phyloP scores from a whole-genome alignment of 768 basidiomycete species.

The Termitomyces sp. region DNA sequence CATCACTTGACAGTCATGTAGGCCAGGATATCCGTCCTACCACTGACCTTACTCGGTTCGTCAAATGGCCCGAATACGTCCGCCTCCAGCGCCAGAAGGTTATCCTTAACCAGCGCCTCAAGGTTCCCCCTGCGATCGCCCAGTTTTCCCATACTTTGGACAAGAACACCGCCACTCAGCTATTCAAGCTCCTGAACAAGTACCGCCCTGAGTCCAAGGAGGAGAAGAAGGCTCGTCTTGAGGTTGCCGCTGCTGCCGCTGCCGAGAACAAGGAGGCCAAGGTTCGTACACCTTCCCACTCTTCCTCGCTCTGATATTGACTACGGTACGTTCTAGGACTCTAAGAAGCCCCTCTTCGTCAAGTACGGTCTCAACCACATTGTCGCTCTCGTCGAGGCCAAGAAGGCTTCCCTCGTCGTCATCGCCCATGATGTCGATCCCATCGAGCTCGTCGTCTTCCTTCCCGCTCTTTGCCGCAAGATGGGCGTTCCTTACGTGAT shows the following conservation, averaged over 20 bases:
- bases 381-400: slow-evolving; percentile 93
- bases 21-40: slow-evolving; percentile 92
- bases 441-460: slow-evolving; percentile 97
- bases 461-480: slow-evolving; percentile 97
- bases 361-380: slow-evolving; percentile 98
- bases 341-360: slow-evolving; percentile 93
- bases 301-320: not conserved
- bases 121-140: slow-evolving; percentile 96
- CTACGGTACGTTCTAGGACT: slow-evolving; percentile 41
- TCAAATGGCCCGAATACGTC: slow-evolving; percentile 99
- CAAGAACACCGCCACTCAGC: slow-evolving; percentile 98
- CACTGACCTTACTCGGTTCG: slow-evolving; percentile 92
- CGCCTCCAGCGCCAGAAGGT: slow-evolving; percentile 98
- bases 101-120: slow-evolving; percentile 95
- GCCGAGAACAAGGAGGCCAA: slow-evolving; percentile 66
- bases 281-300: slow-evolving; percentile 22
- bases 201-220: slow-evolving; percentile 92
- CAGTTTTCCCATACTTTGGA: slow-evolving; percentile 98
- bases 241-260: slow-evolving; percentile 69
- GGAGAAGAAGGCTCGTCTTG: slow-evolving; percentile 95
- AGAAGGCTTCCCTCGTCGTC: slow-evolving; percentile 94
- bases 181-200: slow-evolving; percentile 98
- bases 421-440: slow-evolving; percentile 99
- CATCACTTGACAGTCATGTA: slow-evolving; percentile 22
- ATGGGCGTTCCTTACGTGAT: slow-evolving; percentile 99